phyloP scores from a whole-genome alignment of 2,329 filamentous ascomycete species.

The Simplicillium sp. region DNA sequence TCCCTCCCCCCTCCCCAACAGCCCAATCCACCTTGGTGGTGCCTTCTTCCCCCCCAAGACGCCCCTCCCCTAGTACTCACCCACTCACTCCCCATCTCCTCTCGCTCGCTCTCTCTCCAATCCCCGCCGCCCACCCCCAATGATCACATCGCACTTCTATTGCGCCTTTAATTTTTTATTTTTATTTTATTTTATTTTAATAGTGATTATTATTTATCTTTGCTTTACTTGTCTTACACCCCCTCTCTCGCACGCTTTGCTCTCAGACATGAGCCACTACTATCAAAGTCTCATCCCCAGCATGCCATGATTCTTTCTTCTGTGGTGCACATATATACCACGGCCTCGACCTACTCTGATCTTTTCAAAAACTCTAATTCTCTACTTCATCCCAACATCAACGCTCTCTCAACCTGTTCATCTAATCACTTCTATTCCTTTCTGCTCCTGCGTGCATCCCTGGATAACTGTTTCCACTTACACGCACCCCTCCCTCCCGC shows the following conservation, averaged over 20 bases:
- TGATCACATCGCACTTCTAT: too few relatives aligned
- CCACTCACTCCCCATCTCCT: too few relatives aligned
- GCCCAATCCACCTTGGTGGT: too few relatives aligned
- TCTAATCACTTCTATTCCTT: neutral
- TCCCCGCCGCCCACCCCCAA: too few relatives aligned
- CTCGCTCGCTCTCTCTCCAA: too few relatives aligned
- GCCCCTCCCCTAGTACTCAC: too few relatives aligned
- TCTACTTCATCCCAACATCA: slow-evolving; percentile 1
- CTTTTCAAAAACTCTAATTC: neutral
- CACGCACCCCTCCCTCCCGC: slow-evolving; percentile 1
- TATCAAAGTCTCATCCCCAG: too few relatives aligned
- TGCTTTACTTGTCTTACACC: neutral
- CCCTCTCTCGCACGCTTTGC: slow-evolving; percentile 3
- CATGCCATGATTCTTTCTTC: too few relatives aligned
- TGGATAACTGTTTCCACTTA: slow-evolving; percentile 1
- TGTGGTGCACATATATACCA: neutral
- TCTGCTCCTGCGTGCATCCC: slow-evolving; percentile 2
- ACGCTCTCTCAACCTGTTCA: neutral
- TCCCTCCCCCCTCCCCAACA: too few relatives aligned
- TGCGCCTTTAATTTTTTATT: too few relatives aligned
- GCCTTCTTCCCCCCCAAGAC: too few relatives aligned
- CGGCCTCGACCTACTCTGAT: slow-evolving; percentile 3
- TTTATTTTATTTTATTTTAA: neutral
- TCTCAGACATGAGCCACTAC: slow-evolving; percentile 5
- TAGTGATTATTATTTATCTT: neutral